These are phyloP conservation scores for Diphasiastrum complanatum DNA, from an alignment of 83 land plant species.

Conservation along the genomic window DNA sequence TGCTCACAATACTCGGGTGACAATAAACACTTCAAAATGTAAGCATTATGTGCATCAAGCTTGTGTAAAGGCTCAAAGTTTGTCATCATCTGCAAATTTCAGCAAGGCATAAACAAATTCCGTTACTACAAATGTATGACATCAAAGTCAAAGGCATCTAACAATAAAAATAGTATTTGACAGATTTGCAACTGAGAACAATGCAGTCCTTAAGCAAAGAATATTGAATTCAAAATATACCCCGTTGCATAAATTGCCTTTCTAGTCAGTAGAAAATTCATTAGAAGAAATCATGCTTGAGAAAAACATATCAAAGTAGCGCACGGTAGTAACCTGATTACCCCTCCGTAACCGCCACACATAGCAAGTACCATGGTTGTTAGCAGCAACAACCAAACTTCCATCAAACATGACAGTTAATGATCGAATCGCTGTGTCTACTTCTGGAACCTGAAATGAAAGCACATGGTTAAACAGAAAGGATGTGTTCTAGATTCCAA, in stretches of 20 bases:
- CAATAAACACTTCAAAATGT: conserved; percentile 90
- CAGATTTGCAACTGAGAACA: no score
- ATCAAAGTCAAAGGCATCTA: no score
- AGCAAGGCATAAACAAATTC: no score
- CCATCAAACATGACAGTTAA: conserved; percentile 98
- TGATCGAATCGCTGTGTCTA: conserved; percentile 94
- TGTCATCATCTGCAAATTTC: conserved; percentile 76
- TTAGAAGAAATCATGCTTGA: not conserved
- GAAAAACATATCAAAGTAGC: not conserved
- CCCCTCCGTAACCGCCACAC: conserved; percentile 89
- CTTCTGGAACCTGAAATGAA: conserved; percentile 82
- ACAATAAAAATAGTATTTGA: no score
- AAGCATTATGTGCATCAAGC: conserved; percentile 83
- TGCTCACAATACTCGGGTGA: conserved; percentile 97
- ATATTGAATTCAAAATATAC: no score
- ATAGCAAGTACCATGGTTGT: conserved; percentile 91
- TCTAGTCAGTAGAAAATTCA: no score
- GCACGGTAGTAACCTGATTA: conserved; percentile 51
- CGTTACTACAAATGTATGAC: no score
- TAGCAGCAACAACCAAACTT: conserved; percentile 95
- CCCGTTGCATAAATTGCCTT: no score
- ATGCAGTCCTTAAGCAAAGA: no score
- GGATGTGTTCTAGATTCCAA: no score
- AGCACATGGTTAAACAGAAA: not conserved
- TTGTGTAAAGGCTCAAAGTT: conserved; percentile 95